Percentiles rank a stretch among this genome's conserved stretches.
Conservation (phyloP, 345 rosid species). For the Aquilaria malaccensis region DNA sequence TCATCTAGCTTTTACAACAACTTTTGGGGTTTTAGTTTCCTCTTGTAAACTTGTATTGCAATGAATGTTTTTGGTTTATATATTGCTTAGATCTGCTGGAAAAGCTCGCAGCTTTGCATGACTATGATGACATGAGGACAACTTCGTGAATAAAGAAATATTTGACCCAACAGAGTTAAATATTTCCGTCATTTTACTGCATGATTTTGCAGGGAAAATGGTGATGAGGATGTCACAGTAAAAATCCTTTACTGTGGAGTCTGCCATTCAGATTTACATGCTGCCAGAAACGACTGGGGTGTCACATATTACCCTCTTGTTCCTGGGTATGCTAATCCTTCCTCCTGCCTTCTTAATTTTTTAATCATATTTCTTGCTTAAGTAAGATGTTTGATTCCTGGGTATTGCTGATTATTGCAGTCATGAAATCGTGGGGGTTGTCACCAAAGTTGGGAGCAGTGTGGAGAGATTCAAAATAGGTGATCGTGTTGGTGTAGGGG, state of each 20-base stretch:
- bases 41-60: no score
- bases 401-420: constrained; percentile 21
- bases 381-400: neutral
- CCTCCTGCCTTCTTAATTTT: no score
- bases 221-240: constrained; percentile 71
- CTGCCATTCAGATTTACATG: constrained; percentile 74
- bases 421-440: constrained; percentile 80
- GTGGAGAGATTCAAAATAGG: constrained; percentile 63
- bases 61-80: no score
- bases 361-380: no score
- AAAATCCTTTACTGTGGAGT: constrained; percentile 80
- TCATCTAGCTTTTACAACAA: no score
- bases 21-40: no score
- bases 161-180: no score
- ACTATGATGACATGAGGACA: no score
- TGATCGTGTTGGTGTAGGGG: constrained; percentile 78
- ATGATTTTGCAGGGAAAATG: constrained; percentile 47
- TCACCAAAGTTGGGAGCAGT: constrained; percentile 50
- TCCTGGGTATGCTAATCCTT: constrained; percentile 59
- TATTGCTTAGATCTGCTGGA: no score
- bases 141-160: no score
- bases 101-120: no score
- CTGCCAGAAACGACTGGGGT: constrained; percentile 73
- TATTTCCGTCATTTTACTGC: no score
- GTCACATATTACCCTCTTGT: constrained; percentile 54